Evolutionary conservation across 148 eudicot species (phyloP).

Genomic region (Arctostaphylos glauca): DNA sequence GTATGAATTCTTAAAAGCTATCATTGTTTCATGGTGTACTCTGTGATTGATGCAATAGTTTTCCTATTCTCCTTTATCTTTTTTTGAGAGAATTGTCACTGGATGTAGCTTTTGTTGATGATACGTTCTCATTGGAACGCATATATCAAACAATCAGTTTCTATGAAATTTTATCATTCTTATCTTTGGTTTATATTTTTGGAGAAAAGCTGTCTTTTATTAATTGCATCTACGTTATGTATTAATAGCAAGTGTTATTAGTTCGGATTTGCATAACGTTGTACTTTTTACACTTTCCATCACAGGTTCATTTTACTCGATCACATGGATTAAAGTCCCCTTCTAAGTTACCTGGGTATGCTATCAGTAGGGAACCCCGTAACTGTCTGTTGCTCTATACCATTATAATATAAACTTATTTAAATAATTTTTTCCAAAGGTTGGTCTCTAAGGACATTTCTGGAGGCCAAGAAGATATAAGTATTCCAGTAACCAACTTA

Average conservation of each 20-base stretch:
- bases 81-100: too few relatives aligned
- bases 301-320: constrained; percentile 36
- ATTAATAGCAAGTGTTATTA: neutral
- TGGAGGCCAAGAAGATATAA: constrained; percentile 32
- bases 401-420: neutral
- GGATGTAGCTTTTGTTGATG: too few relatives aligned
- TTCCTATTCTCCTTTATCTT: too few relatives aligned
- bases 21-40: neutral
- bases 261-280: neutral
- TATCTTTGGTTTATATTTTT: too few relatives aligned
- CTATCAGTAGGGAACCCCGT: neutral
- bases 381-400: neutral
- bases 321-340: constrained; percentile 19
- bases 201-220: neutral
- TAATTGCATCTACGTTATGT: neutral
- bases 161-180: too few relatives aligned
- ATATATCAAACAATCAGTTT: too few relatives aligned
- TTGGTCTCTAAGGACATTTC: constrained; percentile 37
- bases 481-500: constrained; percentile 37
- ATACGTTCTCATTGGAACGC: too few relatives aligned
- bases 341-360: constrained; percentile 35
- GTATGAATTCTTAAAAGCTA: neutral
- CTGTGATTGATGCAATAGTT: neutral
- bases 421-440: constrained; percentile 18
- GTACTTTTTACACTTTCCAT: neutral